Base-by-base conservation (phyloP, 1,139 yeast genomes). In the Protomyces arabidopsidicola region DNA sequence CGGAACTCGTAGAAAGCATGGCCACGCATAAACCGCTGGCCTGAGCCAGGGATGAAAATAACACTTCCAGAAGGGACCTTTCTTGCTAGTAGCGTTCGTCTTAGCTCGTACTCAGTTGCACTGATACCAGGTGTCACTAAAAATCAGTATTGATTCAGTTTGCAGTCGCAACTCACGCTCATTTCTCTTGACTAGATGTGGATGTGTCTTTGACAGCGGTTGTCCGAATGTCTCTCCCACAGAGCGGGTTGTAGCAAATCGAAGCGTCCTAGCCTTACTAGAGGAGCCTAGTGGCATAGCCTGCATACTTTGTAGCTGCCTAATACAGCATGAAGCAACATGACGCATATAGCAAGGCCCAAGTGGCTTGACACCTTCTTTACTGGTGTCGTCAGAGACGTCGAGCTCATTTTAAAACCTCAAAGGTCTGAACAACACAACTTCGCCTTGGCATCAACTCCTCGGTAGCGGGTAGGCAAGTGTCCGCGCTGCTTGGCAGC, bases 1-100 rank as follows among this genome's bases (percentile, higher is more conserved):
- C 91, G 95, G 72, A 95, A 95, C 61, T 87, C 88, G 72, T 90
- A 84, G 71, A 93, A 93, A 1, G 93, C 98, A 12, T 93, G 84
- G 0, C 96, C 96, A 0, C 97, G 85, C 14, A 96, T 89, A 74
- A 79, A 89, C 72, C 89, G 87, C 8, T 86, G 79, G 48, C 81
- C 79, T 70, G 84, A 82, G 14, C 55, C 39, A 16, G 39, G 20
- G 20, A 34, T 20, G 48, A 93, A 83, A 0, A 91, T 91, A 50
- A 88, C 75, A 8, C 95, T 85, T 27, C 81, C 80, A 3, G 82
- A 77, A 0, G 91, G 88, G 68, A 95, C 73, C 50, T 77, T 73
- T 48, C 78, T 76, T 0, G 87, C 82, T 3, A 93, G 75, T 42
- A 76, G 74, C 14, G 81, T 71, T 60, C 98, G 78, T 68, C 98